A percentile compares a stretch with the other conserved stretches of the same genome.
Conservation (phyloP, 1,139 yeast species). For the Saccharomyces hybrid region DNA sequence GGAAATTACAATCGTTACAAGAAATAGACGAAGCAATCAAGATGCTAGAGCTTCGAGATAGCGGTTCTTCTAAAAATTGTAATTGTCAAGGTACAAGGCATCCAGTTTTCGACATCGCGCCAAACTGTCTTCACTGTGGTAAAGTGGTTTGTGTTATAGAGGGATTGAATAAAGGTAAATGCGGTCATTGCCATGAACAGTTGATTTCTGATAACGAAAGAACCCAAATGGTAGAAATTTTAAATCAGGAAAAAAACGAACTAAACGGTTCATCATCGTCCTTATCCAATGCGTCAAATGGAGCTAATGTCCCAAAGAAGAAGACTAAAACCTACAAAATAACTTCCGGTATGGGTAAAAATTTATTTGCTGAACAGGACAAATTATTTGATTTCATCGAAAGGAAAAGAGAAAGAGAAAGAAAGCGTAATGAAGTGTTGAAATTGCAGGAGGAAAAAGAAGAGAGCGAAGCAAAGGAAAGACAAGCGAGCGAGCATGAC, state of each 20-base stretch:
- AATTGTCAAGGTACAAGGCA: conserved; percentile 81
- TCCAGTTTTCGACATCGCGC: conserved; percentile 81
- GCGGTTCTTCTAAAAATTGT: conserved; percentile 39
- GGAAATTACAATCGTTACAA: conserved; percentile 49
- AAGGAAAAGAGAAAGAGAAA: conserved; percentile 28
- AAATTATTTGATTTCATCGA: conserved; percentile 48
- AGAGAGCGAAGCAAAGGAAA: conserved; percentile 27
- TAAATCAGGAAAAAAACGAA: conserved; percentile 43
- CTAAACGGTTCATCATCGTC: conserved; percentile 19
- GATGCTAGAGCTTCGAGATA: conserved; percentile 33
- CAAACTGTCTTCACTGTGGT: conserved; percentile 92
- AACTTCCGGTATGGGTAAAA: conserved; percentile 47
- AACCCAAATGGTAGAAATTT: conserved; percentile 45
- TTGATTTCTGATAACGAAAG: conserved; percentile 56
- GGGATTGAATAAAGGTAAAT: conserved; percentile 69
- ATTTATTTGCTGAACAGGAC: conserved; percentile 63
- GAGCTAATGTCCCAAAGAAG: conserved; percentile 15
- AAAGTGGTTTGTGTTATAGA: conserved; percentile 85
- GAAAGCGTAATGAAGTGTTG: conserved; percentile 18
- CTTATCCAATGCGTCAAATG: conserved; percentile 3
- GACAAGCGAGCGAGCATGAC: conserved; percentile 30
- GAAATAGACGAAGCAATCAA: conserved; percentile 41
- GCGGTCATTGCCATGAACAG: conserved; percentile 72
- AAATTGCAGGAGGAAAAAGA: conserved; percentile 6
- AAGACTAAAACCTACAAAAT: conserved; percentile 19